These are phyloP conservation scores for Botrytis aclada DNA, from an alignment of 2,329 filamentous ascomycete genomes.

Conservation along the genomic window DNA sequence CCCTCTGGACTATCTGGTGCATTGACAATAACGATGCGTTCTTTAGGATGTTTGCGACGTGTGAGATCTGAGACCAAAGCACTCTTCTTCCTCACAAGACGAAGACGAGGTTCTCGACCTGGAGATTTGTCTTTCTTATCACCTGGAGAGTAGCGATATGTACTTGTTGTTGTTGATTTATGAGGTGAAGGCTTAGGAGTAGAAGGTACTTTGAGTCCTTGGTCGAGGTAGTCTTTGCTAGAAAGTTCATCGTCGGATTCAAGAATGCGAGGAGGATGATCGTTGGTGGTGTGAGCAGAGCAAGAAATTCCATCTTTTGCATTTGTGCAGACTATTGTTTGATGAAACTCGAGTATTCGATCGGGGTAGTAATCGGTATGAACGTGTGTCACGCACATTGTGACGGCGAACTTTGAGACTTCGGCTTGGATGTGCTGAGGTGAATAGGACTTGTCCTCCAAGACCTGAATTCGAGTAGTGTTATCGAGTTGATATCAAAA, in stretches of 20 bases:
- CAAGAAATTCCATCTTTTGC: constrained; percentile 43
- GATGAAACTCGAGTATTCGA: constrained; percentile 39
- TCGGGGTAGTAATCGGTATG: constrained; percentile 49
- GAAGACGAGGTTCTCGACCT: constrained; percentile 40
- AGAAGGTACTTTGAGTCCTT: constrained; percentile 27
- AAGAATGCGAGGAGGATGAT: constrained; percentile 43
- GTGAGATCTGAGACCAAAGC: constrained; percentile 26
- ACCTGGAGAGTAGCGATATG: constrained; percentile 28
- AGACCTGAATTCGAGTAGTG: background rate
- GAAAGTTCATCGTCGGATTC: constrained; percentile 39
- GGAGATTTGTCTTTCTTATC: constrained; percentile 32
- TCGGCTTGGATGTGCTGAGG: constrained; percentile 1
- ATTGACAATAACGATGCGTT: constrained; percentile 47
- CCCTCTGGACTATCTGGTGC: constrained; percentile 44
- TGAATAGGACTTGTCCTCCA: constrained; percentile 4
- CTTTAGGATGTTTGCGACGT: constrained; percentile 38
- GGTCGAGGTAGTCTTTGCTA: constrained; percentile 25
- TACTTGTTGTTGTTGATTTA: constrained; percentile 33
- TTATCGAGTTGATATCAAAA: constrained; percentile 11
- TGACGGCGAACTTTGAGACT: constrained; percentile 30
- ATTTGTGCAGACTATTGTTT: constrained; percentile 42
- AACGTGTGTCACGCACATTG: constrained; percentile 51
- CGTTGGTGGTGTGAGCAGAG: constrained; percentile 42
- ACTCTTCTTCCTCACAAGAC: constrained; percentile 35
- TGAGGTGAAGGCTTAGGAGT: constrained; percentile 34